These are phyloP conservation scores for Populus hybrid DNA, from an alignment of 441 rosid genomes.

Conservation along the genomic window DNA sequence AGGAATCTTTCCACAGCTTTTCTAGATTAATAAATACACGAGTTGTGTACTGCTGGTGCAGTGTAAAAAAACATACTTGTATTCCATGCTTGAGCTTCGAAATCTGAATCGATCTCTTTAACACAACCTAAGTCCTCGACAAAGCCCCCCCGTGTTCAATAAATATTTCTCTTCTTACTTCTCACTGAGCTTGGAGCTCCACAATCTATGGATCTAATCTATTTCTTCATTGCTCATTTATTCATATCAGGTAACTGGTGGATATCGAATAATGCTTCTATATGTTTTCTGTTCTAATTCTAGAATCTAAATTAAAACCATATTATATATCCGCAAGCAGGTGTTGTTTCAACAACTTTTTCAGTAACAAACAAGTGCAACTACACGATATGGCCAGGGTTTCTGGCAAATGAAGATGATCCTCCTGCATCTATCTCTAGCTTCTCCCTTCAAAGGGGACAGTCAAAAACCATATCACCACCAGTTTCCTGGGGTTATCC, in stretches of 20 bases:
- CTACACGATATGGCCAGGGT: slow-evolving; percentile 90
- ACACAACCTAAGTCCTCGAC: background rate
- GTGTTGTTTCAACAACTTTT: slow-evolving; percentile 35
- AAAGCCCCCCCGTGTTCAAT: background rate
- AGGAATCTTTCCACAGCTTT: background rate
- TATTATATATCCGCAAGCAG: background rate
- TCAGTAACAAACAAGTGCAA: slow-evolving; percentile 64
- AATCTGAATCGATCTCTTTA: background rate
- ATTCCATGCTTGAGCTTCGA: background rate
- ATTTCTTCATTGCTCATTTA: background rate
- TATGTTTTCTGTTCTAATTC: background rate
- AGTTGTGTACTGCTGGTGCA: background rate
- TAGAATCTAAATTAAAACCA: background rate
- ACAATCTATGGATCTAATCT: background rate
- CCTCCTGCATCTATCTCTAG: slow-evolving; percentile 59
- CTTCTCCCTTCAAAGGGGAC: slow-evolving; percentile 51
- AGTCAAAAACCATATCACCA: slow-evolving; percentile 40
- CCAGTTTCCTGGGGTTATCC: slow-evolving; percentile 88
- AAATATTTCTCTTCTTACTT: background rate
- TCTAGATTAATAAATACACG: background rate
- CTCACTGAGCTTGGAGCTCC: background rate
- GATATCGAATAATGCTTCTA: background rate
- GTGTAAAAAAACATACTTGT: background rate
- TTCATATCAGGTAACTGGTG: slow-evolving; percentile 30
- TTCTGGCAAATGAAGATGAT: slow-evolving; percentile 70